Conservation (phyloP, 495 filamentous ascomycete genomes). For the Monascus purpureus region DNA sequence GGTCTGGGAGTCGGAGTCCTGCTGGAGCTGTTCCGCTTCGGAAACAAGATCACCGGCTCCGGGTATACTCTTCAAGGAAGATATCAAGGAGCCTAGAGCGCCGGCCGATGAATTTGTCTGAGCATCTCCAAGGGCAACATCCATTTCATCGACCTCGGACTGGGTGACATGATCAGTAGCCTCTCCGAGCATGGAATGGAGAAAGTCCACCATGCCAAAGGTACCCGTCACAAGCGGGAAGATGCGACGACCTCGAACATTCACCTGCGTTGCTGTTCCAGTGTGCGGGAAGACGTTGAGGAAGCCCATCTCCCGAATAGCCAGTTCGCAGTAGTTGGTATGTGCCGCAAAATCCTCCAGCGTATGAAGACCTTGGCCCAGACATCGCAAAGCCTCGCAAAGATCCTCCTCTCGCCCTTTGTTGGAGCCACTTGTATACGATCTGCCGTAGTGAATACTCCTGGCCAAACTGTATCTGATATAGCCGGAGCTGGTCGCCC, state of each 20-base stretch:
- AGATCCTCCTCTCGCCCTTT: constrained; percentile 73
- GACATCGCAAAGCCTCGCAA: constrained; percentile 72
- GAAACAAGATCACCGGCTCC: constrained; percentile 61
- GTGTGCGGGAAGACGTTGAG: constrained; percentile 74
- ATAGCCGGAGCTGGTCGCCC: constrained; percentile 85
- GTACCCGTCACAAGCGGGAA: constrained; percentile 82
- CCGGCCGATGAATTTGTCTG: constrained; percentile 33
- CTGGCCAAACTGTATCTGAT: constrained; percentile 72
- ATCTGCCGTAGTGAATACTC: constrained; percentile 76
- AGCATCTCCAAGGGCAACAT: constrained; percentile 54
- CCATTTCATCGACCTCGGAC: constrained; percentile 82
- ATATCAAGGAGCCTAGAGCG: constrained; percentile 45
- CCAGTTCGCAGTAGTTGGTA: constrained; percentile 86
- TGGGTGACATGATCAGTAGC: constrained; percentile 93
- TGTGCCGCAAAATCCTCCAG: constrained; percentile 94
- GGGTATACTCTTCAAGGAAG: constrained; percentile 63
- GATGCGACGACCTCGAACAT: constrained; percentile 55
- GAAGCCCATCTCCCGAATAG: constrained; percentile 72
- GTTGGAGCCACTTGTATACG: constrained; percentile 61
- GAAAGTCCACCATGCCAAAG: constrained; percentile 90
- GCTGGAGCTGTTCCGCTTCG: constrained; percentile 66
- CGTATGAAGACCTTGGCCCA: constrained; percentile 87
- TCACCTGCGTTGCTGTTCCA: constrained; percentile 60
- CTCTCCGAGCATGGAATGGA: constrained; percentile 93
- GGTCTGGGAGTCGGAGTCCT: constrained; percentile 59